Conservation (phyloP, 1,284 basidiomycete genomes). For the Trichosporon sp. region DNA sequence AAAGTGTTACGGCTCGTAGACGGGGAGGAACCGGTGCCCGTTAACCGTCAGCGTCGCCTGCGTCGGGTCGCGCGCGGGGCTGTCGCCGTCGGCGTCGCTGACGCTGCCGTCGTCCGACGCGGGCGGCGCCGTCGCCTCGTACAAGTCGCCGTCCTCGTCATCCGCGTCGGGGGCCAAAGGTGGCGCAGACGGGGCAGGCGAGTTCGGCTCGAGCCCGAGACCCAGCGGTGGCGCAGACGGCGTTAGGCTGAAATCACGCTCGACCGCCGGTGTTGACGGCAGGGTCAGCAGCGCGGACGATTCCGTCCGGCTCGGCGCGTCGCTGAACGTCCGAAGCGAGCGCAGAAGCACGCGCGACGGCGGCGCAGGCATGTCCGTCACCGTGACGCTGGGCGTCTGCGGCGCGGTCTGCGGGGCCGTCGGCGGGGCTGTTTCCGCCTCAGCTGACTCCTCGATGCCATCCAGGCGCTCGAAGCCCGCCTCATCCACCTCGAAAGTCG, state of each 20-base stretch:
- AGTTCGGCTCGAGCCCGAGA: not conserved
- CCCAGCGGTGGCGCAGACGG: not conserved
- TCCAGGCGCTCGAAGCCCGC: constrained; percentile 39
- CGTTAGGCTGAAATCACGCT: not conserved
- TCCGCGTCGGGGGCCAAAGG: not conserved
- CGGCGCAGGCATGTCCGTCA: constrained; percentile 21
- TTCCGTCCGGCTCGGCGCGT: not conserved
- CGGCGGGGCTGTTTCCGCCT: too few relatives aligned
- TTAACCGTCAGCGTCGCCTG: not conserved
- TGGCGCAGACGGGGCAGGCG: not conserved
- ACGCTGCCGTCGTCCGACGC: not conserved
- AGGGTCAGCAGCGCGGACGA: not conserved
- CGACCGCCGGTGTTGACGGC: not conserved
- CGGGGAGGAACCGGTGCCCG: not conserved
- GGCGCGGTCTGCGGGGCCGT: not conserved
- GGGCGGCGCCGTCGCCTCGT: not conserved
- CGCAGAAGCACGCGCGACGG: constrained; percentile 16
- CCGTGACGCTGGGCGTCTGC: not conserved
- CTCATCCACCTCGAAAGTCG: constrained; percentile 43
- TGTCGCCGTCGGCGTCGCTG: not conserved
- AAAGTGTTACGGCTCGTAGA: not conserved
- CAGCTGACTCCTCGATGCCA: not conserved
- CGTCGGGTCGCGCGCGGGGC: not conserved
- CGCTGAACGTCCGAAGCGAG: constrained; percentile 15
- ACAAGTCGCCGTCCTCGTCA: not conserved